Evolutionary conservation across 352 stramenopile genomes (phyloP).

Genomic region (Phytophthora pinifolia): DNA sequence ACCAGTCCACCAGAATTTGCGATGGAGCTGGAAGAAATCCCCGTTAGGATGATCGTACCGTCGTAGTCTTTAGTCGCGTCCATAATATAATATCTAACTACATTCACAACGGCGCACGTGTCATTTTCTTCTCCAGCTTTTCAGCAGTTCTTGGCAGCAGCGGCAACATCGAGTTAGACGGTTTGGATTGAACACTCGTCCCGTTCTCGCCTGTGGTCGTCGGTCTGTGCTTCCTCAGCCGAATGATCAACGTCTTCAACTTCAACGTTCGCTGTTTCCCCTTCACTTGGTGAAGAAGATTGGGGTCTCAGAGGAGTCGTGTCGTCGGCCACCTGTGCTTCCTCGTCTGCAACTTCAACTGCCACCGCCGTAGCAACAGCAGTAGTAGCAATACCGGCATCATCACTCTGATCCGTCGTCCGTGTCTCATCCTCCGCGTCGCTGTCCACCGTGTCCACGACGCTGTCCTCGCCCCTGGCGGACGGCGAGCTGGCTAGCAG

Average conservation of each 20-base stretch:
- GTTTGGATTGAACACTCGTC: conserved; percentile 24
- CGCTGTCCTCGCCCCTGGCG: conserved; percentile 27
- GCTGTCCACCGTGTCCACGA: conserved; percentile 27
- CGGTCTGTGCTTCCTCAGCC: background rate
- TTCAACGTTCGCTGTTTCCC: conserved; percentile 2
- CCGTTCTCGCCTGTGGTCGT: conserved; percentile 2
- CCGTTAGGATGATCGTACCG: conserved; percentile 11
- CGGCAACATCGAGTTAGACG: conserved; percentile 10
- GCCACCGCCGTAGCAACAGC: conserved; percentile 1
- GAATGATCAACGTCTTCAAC: conserved; percentile 9
- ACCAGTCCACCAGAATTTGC: background rate
- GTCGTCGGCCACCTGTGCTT: conserved; percentile 12
- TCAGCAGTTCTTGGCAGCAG: no score
- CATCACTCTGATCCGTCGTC: conserved; percentile 1
- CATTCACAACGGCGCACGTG: no score
- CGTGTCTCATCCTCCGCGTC: conserved; percentile 38
- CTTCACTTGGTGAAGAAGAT: conserved; percentile 2
- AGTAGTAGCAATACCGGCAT: background rate
- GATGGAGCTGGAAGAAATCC: conserved; percentile 16
- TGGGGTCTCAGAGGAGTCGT: conserved; percentile 11
- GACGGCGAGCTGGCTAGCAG: conserved; percentile 60
- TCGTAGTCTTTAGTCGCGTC: background rate
- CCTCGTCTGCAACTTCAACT: conserved; percentile 19
- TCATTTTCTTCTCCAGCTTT: background rate
- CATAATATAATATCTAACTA: conserved; percentile 31